Percentiles rank a stretch among this genome's conserved stretches.
Evolutionary conservation across 176 grass and related monocot species (phyloP).

Genomic region (Microstegium vimineum): DNA sequence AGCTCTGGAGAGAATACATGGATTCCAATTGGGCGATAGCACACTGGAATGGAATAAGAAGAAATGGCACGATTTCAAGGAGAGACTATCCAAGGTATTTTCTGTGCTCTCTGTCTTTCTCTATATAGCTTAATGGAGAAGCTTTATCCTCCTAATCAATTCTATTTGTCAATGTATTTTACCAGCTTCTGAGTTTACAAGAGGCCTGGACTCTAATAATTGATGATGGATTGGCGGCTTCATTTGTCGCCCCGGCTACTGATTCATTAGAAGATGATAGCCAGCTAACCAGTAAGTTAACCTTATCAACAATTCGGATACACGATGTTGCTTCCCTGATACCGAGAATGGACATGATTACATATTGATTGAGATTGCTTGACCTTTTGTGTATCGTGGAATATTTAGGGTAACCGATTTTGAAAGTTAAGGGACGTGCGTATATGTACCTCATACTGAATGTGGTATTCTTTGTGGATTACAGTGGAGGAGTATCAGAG

Average conservation of each 20-base stretch:
- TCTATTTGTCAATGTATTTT: constrained; percentile 7
- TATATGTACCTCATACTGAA: not conserved
- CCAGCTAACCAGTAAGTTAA: constrained; percentile 63
- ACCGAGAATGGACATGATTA: not conserved
- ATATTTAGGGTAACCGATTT: not conserved
- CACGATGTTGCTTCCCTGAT: not conserved
- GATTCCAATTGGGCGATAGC: constrained; percentile 92
- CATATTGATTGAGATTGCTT: not conserved
- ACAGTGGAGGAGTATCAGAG: constrained; percentile 86
- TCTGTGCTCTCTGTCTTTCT: not conserved
- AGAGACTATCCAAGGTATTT: constrained; percentile 58
- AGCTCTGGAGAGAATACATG: constrained; percentile 84
- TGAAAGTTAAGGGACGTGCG: not conserved
- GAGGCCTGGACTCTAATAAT: constrained; percentile 84
- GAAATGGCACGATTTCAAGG: constrained; percentile 84
- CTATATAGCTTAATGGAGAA: not conserved
- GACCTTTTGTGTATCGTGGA: not conserved
- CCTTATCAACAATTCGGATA: constrained; percentile 21
- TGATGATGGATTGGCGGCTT: constrained; percentile 85
- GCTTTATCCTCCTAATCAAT: not conserved
- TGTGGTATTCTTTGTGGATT: constrained; percentile 11
- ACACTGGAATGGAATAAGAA: constrained; percentile 78
- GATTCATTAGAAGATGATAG: constrained; percentile 73
- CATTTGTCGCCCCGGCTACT: constrained; percentile 71
- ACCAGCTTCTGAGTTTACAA: constrained; percentile 73